These are phyloP conservation scores for Argentina anserina DNA, from an alignment of 306 rosid species.

Conservation along the genomic window DNA sequence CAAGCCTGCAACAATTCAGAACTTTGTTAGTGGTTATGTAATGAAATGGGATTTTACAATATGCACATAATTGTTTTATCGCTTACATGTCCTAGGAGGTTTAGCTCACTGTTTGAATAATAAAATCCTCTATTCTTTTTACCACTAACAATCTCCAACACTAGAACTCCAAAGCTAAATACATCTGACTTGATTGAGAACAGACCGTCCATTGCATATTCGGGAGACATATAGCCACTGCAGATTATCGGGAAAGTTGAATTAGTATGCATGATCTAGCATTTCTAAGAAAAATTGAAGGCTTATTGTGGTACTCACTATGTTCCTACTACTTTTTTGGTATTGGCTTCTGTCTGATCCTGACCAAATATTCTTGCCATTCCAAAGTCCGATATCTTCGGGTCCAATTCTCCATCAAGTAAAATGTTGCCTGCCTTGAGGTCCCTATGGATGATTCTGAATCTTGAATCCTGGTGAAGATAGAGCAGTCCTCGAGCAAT, in stretches of 20 bases:
- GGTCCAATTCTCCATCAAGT: conserved; percentile 57
- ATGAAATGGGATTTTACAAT: background rate
- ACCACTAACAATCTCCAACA: conserved; percentile 58
- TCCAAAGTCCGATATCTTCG: conserved; percentile 80
- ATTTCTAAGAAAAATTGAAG: background rate
- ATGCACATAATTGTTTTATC: background rate
- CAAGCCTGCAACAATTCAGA: conserved; percentile 47
- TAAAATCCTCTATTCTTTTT: conserved; percentile 63
- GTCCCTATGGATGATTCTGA: conserved; percentile 76
- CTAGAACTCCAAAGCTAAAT: conserved; percentile 74
- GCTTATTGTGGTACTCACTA: conserved; percentile 47
- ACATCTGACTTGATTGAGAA: conserved; percentile 74
- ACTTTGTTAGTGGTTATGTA: background rate
- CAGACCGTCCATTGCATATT: conserved; percentile 69
- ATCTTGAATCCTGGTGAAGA: conserved; percentile 72
- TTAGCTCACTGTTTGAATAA: conserved; percentile 42
- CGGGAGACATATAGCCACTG: conserved; percentile 84
- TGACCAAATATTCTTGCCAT: conserved; percentile 65
- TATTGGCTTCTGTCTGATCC: conserved; percentile 60
- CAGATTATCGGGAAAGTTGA: conserved; percentile 1
- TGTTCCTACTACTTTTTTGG: conserved; percentile 71
- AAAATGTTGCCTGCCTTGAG: conserved; percentile 71
- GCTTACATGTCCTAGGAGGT: conserved; percentile 59
- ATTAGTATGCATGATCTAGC: background rate
- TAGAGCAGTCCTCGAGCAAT: conserved; percentile 74